Evolutionary conservation across 257 asterid genomes (phyloP).

Genomic region (Solanum habrochaites): DNA sequence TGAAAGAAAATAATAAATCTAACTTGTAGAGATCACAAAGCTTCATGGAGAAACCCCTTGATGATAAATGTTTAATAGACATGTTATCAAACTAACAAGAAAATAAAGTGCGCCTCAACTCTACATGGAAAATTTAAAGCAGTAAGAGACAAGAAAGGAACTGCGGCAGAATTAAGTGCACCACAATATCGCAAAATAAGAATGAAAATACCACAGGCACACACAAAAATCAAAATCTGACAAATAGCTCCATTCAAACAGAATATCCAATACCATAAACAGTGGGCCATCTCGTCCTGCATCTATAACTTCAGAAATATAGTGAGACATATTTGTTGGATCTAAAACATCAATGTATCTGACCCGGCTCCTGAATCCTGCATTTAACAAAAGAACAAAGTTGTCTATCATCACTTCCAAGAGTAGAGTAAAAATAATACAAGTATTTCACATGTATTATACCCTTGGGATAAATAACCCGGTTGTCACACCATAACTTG

Average conservation of each 20-base stretch:
- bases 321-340: conserved; percentile 67
- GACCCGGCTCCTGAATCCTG: conserved; percentile 93
- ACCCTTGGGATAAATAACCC: conserved; percentile 89
- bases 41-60: neutral
- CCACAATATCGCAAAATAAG: neutral
- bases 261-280: conserved; percentile 49
- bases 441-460: conserved; percentile 5
- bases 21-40: neutral
- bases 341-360: conserved; percentile 61
- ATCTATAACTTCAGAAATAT: conserved; percentile 78
- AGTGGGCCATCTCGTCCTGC: conserved; percentile 69
- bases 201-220: neutral
- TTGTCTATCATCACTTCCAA: conserved; percentile 1
- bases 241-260: neutral
- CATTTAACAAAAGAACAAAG: conserved; percentile 16
- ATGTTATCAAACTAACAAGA: neutral
- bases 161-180: neutral
- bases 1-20: neutral
- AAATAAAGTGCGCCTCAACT: neutral
- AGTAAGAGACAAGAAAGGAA: neutral
- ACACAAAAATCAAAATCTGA: neutral
- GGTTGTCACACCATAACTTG: conserved; percentile 73
- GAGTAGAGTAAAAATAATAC: neutral
- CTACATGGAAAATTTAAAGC: neutral
- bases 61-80: neutral